phyloP scores from a whole-genome alignment of 2,329 filamentous ascomycete genomes.

The Xylariomycetidae sp. region DNA sequence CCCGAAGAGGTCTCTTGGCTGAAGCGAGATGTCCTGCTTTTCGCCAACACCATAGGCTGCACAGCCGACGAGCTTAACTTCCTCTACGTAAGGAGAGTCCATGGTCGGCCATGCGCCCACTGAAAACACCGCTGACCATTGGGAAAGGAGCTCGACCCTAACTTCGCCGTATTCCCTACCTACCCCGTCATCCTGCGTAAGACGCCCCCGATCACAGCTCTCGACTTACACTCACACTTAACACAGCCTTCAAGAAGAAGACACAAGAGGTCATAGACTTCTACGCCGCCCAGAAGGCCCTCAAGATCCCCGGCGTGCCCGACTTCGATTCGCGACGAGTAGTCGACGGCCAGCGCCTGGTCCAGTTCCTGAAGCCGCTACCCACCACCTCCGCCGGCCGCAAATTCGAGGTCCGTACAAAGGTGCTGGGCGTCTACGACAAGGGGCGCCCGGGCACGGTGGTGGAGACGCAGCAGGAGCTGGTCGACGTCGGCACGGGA shows the following conservation, averaged over 20 bases:
- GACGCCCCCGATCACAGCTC: constrained; percentile 19
- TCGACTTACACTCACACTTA: neutral
- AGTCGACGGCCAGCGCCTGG: constrained; percentile 77
- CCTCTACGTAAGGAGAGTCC: constrained; percentile 68
- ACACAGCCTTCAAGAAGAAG: constrained; percentile 66
- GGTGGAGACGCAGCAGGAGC: constrained; percentile 69
- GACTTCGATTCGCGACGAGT: constrained; percentile 68
- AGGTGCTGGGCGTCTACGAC: constrained; percentile 81
- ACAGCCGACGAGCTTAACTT: constrained; percentile 87
- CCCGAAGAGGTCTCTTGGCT: constrained; percentile 72
- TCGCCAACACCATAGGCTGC: constrained; percentile 82
- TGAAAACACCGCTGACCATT: constrained; percentile 1
- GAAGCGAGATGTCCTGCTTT: constrained; percentile 82
- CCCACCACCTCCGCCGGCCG: constrained; percentile 64
- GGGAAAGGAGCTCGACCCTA: constrained; percentile 72
- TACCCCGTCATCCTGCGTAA: constrained; percentile 75
- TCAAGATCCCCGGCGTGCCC: constrained; percentile 68
- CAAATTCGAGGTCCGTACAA: constrained; percentile 70
- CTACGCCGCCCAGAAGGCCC: constrained; percentile 61
- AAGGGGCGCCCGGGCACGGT: constrained; percentile 81
- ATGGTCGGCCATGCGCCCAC: constrained; percentile 6
- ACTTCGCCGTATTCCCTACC: constrained; percentile 83
- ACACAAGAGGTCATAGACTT: constrained; percentile 77
- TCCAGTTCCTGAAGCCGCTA: constrained; percentile 70
- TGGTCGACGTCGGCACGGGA: constrained; percentile 63